Evolutionary conservation across 192 early-diverging fungal species (phyloP), one percentile per base, ranked within the genome.

Genomic region (Chytriomyces sp.): DNA sequence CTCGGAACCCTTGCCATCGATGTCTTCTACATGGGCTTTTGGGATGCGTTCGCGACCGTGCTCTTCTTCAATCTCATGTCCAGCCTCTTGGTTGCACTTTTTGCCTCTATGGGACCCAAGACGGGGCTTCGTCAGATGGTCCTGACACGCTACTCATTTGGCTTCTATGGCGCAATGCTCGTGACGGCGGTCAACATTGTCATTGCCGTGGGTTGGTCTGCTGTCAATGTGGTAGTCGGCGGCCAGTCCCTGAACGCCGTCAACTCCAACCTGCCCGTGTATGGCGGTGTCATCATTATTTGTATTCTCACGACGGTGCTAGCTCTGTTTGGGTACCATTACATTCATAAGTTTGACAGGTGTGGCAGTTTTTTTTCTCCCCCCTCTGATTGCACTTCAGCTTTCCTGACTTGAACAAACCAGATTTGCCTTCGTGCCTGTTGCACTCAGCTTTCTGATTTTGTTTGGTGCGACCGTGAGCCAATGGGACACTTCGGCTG

Each of bases 211-310:
- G 76, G 76, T 12, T 78, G 76, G 76, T 71, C 64, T 34, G 52
- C 58, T 34, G 75, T 78, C 22, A 78, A 78, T 57, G 64, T 68
- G 17, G 76, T 78, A 30, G 76, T 66, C 39, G 76, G 76, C n/a
- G 76, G 75, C 25, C 76, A 64, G 28, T 33, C 78, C 53, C 38
- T 78, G 40, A 77, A 78, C 19, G 58, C 53, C 12, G 52, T 77
- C 19, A 12, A 26, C 56, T 10, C 14, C 26, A 37, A 8, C 17
- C 28, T 63, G 28, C 60, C 60, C 17, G 37, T 63, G 10, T 63
- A 34, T 22, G 60, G 17, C 14, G 76, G 76, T 19, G 76, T 78
- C 64, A 34, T 78, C 61, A 25, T 78, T 53, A 40, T 78, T 14
- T 44, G 64, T 44, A 4, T 44, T 12, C 32, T 57, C 17, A 78